phyloP scores from a whole-genome alignment of 2,329 filamentous ascomycete species.

The Diaporthe humulicola region DNA sequence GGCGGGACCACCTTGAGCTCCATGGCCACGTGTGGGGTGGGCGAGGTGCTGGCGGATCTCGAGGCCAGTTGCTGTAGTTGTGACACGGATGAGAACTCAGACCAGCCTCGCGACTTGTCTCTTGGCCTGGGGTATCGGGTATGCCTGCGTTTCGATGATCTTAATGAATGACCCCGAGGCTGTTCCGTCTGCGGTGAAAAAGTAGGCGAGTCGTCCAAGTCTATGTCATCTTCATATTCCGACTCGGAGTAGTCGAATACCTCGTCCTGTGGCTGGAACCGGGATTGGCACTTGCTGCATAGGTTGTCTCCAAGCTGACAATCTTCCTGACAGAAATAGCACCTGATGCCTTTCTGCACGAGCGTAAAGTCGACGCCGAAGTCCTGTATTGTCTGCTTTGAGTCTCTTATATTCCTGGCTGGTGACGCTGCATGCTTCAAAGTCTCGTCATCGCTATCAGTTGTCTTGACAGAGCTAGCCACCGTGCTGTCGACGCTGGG shows the following conservation, averaged over 20 bases:
- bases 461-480: background rate
- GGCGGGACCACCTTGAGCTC: slow-evolving; percentile 35
- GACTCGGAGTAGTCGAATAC: slow-evolving; percentile 27
- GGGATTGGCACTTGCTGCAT: slow-evolving; percentile 16
- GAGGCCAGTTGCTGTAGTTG: background rate
- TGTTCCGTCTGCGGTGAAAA: background rate
- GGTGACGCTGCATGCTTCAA: background rate
- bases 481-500: background rate
- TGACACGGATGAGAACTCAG: slow-evolving; percentile 13
- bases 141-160: background rate
- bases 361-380: background rate
- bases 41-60: slow-evolving; percentile 32
- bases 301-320: slow-evolving; percentile 8
- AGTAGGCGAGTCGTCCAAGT: background rate
- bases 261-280: slow-evolving; percentile 1
- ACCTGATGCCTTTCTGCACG: background rate
- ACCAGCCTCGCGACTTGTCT: slow-evolving; percentile 22
- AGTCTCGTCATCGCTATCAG: background rate
- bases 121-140: background rate
- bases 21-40: slow-evolving; percentile 29
- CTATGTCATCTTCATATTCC: slow-evolving; percentile 25
- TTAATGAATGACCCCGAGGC: background rate
- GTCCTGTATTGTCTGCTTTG: background rate
- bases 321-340: slow-evolving; percentile 21
- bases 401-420: background rate